Base-by-base conservation (phyloP, 139 green algal genomes). In the Coelastrella sp. region DNA sequence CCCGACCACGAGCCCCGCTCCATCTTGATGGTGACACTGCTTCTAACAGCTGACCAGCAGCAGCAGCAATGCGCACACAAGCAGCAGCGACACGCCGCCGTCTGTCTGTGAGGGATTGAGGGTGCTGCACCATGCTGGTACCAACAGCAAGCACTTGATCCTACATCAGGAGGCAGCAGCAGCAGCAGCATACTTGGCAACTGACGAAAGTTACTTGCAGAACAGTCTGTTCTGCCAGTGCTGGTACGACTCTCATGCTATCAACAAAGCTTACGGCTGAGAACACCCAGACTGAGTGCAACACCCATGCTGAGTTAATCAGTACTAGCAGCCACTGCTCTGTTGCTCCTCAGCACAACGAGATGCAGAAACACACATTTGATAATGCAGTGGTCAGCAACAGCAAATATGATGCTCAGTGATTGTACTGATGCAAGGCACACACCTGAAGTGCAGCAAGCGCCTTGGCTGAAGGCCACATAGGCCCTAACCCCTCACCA, bases 111-210 rank as follows among this genome's bases (percentile, higher is more conserved):
- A 82, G 45, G 30, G 13, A 34, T 21, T 66, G 50, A 5, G 73
- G 73, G 53, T 82, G n/a, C 53, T 82, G 75, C 75, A 82, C 51
- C 75, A 82, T 69, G 53, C 75, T 71, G 43, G 32, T 51, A 8
- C 75, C 75, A 4, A 82, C 75, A 30, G 75, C 75, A 8, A 82
- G 53, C 53, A 71, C 75, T 53, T 82, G 75, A 25, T 82, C 75
- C 75, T 82, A 53, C 53, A 82, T 30, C 19, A 13, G 40, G 8
- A 13, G 23, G 27, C 41, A 79, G 73, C 50, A 51, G 32, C 69
- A 78, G 38, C 69, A 78, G 40, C 40, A 63, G 5, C 40, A 78
- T n/a, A 7, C 63, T 45, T 7, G 3, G 6, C 27, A 35, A 43
- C 41, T 43, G 63, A 35, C 25, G 7, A 21, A n/a, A 37, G 59